These are phyloP conservation scores for Capsicum chinense DNA, from an alignment of 257 asterid genomes.

Conservation along the genomic window DNA sequence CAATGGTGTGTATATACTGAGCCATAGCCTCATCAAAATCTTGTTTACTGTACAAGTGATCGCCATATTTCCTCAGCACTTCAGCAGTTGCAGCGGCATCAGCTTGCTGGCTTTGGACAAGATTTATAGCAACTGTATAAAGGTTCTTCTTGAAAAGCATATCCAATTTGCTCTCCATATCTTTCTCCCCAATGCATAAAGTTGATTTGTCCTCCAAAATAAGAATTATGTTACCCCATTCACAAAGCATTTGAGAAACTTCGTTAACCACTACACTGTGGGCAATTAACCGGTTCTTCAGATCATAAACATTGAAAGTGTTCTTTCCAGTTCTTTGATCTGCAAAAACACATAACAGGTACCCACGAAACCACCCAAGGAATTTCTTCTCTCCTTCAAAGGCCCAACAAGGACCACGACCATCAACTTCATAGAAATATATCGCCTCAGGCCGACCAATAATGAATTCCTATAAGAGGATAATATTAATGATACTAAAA, in stretches of 20 bases:
- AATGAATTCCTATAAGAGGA: constrained; percentile 71
- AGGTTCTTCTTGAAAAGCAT: constrained; percentile 98
- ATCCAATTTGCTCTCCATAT: constrained; percentile 97
- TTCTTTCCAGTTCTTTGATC: constrained; percentile 80
- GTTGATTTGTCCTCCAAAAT: constrained; percentile 83
- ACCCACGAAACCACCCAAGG: constrained; percentile 95
- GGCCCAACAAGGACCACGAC: constrained; percentile 99
- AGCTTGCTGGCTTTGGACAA: constrained; percentile 95
- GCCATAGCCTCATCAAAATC: constrained; percentile 92
- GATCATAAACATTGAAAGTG: constrained; percentile 80
- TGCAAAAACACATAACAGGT: constrained; percentile 80
- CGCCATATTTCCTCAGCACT: constrained; percentile 94
- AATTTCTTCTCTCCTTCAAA: constrained; percentile 95
- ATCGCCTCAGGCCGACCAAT: constrained; percentile 96
- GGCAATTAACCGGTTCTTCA: constrained; percentile 89
- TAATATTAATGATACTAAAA: constrained; percentile 10
- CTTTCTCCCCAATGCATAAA: constrained; percentile 87
- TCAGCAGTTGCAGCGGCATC: constrained; percentile 97
- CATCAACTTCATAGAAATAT: constrained; percentile 93
- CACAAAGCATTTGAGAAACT: constrained; percentile 94
- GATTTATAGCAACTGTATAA: constrained; percentile 88
- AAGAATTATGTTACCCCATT: constrained; percentile 93
- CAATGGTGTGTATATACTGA: constrained; percentile 88
- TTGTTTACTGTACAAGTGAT: constrained; percentile 84
- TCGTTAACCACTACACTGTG: constrained; percentile 73